Evolutionary conservation across 176 grass and related monocot species (phyloP), one percentile per base, ranked within the genome.

Genomic region (Carex cristatella): DNA sequence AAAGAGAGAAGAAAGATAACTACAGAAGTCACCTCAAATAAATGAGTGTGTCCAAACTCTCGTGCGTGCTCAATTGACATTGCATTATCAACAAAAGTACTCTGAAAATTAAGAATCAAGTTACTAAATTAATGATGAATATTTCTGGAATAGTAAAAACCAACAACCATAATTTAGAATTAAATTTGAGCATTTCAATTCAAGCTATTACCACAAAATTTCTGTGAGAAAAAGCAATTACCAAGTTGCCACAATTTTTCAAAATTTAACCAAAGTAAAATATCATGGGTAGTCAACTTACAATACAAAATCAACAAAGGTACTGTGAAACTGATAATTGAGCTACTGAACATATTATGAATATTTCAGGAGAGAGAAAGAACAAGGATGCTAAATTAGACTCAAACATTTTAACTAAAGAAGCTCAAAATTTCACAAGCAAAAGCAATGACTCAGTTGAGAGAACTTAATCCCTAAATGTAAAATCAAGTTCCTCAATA

Each of bases 1-100:
- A 77, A 32, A 56, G 11, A 27, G 18, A 77, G 42, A 46, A 46
- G 48, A 77, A 30, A 65, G 59, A 13, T 79, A 79, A 57, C 3
- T 67, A 87, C 28, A 40, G 56, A 84, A 73, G 61, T 89, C 84
- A 98, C 95, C 93, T 98, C 91, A 88, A 58, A 89, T 65, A 98
- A 81, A 87, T 95, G 95, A 0, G 70, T 98, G 83, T 98, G 95
- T 4, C 95, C 93, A 85, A 82, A 93, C 79, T 93, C 89, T 87
- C 91, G 91, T 71, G 95, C 88, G 89, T 98, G 89, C 61, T 94
- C 91, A 81, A 90, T 80, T 16, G 95, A 80, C 32, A 95, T 90
- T 58, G 85, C 87, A 73, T 89, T 86, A 85, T 95, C 91, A 64
- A 93, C 88, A 89, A 89, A 98, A 72, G 93, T 95, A 81, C 93